Evolutionary conservation across 148 eudicot genomes (phyloP).

Genomic region (Spergularia bocconei): DNA sequence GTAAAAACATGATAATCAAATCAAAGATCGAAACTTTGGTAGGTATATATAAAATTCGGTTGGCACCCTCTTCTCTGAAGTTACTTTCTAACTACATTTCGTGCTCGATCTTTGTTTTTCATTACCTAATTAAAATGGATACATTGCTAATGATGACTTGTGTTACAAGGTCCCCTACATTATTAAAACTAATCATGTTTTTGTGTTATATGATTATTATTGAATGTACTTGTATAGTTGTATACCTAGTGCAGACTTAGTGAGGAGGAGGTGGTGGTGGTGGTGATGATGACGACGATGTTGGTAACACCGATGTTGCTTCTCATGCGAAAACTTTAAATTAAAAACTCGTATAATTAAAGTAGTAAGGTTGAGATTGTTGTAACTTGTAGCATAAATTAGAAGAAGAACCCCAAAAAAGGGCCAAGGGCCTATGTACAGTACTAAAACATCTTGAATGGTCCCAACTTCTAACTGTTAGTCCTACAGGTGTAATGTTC

Average conservation of each 20-base stretch:
- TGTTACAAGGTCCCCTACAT: background rate
- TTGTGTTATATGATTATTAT: constrained; percentile 17
- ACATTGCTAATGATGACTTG: no score
- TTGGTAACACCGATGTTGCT: constrained; percentile 7
- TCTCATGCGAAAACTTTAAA: constrained; percentile 12
- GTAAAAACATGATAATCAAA: background rate
- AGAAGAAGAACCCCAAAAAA: background rate
- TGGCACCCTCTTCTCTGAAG: constrained; percentile 6
- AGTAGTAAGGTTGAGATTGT: background rate
- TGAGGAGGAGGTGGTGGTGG: constrained; percentile 14
- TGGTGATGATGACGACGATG: constrained; percentile 23
- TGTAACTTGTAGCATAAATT: background rate
- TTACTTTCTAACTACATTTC: background rate
- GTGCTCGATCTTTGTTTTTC: no score
- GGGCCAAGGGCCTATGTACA: background rate
- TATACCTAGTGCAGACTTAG: background rate
- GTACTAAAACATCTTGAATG: constrained; percentile 16
- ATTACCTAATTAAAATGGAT: background rate
- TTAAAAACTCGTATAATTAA: background rate
- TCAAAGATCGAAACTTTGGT: background rate
- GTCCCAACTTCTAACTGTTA: constrained; percentile 31
- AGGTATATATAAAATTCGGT: constrained; percentile 2
- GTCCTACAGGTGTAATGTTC: constrained; percentile 4
- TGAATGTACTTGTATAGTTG: constrained; percentile 14
- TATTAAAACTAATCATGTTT: background rate